phyloP scores from a whole-genome alignment of 1,139 yeast genomes.

The Diutina neorugosa region DNA sequence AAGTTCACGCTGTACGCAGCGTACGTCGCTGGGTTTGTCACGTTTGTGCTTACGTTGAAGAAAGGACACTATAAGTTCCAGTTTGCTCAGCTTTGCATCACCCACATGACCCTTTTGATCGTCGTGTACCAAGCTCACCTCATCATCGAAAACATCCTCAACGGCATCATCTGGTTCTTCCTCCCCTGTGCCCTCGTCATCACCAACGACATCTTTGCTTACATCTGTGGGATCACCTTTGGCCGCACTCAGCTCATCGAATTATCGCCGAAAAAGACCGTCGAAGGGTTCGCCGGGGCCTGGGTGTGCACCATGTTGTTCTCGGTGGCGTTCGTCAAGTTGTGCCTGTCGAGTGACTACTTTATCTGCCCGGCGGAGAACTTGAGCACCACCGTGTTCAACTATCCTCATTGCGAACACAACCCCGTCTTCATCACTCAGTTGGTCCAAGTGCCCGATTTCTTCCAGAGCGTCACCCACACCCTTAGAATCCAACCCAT shows the following conservation, averaged over 20 bases:
- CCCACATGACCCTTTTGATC: conserved; percentile 84
- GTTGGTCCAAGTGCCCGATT: conserved; percentile 61
- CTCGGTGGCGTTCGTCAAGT: conserved; percentile 52
- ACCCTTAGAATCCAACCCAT: conserved; percentile 66
- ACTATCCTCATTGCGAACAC: conserved; percentile 54
- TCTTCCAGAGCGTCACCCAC: conserved; percentile 36
- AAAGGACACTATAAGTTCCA: conserved; percentile 87
- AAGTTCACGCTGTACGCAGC: conserved; percentile 73
- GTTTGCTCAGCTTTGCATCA: conserved; percentile 84
- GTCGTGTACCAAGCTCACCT: conserved; percentile 93
- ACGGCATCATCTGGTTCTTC: conserved; percentile 90
- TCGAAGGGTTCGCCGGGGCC: conserved; percentile 96
- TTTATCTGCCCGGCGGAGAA: conserved; percentile 78
- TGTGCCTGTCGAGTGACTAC: conserved; percentile 56
- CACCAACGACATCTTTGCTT: conserved; percentile 92
- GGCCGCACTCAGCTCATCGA: conserved; percentile 89
- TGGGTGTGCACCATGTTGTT: conserved; percentile 86
- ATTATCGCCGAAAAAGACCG: conserved; percentile 93
- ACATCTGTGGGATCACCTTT: conserved; percentile 91
- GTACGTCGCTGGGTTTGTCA: conserved; percentile 79
- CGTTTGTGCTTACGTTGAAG: conserved; percentile 81
- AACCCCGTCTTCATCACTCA: conserved; percentile 83
- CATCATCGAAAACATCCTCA: conserved; percentile 78
- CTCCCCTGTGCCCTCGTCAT: conserved; percentile 87
- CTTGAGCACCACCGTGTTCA: conserved; percentile 42